Base-by-base conservation (phyloP, 1,139 yeast species). In the Candida tetrigidarum region DNA sequence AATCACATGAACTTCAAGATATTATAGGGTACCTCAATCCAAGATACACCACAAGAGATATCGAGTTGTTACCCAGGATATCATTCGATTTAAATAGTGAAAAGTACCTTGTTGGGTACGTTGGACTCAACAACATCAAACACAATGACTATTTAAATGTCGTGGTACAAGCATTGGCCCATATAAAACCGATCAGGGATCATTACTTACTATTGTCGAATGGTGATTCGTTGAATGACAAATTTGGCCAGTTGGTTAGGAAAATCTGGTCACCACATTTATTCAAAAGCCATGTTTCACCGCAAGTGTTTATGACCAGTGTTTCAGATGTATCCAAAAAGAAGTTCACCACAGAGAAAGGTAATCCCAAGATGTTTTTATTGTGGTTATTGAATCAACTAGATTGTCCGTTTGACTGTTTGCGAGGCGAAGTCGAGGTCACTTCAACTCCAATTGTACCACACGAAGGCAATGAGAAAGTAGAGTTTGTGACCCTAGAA, bases 251-350 rank as follows among this genome's bases (percentile, higher is more conserved):
- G n/a, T 60, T 86, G 22, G 56, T 78, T 0, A 71, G 85, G 46
- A 84, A 83, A 50, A 42, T 85, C 5, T 88, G 93, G 93, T 84
- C 84, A 5, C 68, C 76, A 1, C 64, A 66, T 36, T 67, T 86
- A 19, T 83, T 81, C 59, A 78, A 78, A 49, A 63, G 74, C 2
- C 90, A 85, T 57, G 71, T 86, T 2, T 82, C 93, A 0, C 86
- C 91, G 0, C 86, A 81, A 54, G 89, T 83, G 42, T 65, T 87
- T 11, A 60, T 84, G 41, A 83, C 81, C 50, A 66, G 64, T 44
- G 62, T 84, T 2, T 63, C 77, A 1, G 53, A 63, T 1, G 47
- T 58, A 14, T 73, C 84, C 0, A 71, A 73, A 39, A 75, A 74
- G 47, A 58, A 62, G 36, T 78, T 77, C 54, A 58, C 74, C 1